phyloP scores from a whole-genome alignment of 805 yeast species.

The Komagataella populi region DNA sequence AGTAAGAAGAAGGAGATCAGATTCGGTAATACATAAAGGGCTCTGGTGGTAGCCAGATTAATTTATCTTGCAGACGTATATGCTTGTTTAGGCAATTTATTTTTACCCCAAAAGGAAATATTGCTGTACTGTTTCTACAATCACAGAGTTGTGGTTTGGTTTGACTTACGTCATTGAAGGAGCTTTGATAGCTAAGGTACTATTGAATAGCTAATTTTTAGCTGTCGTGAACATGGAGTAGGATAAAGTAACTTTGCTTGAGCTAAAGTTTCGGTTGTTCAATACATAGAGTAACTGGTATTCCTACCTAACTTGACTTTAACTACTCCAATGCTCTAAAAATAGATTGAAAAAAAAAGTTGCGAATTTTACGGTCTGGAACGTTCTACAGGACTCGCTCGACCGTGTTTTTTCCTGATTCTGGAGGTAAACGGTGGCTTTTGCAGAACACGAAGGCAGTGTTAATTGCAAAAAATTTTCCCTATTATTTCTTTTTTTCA shows the following conservation, averaged over 20 bases:
- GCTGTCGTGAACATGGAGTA: background rate
- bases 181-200: background rate
- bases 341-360: background rate
- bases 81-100: background rate
- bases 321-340: background rate
- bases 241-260: background rate
- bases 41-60: background rate
- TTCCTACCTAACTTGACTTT: background rate
- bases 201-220: too few species aligned
- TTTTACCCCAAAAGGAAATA: background rate
- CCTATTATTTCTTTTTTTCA: background rate
- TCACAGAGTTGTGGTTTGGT: background rate
- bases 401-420: background rate
- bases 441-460: background rate
- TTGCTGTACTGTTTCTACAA: background rate
- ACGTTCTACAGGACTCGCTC: background rate
- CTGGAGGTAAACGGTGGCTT: background rate
- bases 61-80: background rate
- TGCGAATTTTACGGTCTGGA: background rate
- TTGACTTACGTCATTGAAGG: background rate
- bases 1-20: background rate
- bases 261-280: background rate
- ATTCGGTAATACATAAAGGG: background rate
- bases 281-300: background rate
- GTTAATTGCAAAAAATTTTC: background rate